Evolutionary conservation across 371 early-diverging fungal genomes (phyloP).

Genomic region (Mycotypha africana): DNA sequence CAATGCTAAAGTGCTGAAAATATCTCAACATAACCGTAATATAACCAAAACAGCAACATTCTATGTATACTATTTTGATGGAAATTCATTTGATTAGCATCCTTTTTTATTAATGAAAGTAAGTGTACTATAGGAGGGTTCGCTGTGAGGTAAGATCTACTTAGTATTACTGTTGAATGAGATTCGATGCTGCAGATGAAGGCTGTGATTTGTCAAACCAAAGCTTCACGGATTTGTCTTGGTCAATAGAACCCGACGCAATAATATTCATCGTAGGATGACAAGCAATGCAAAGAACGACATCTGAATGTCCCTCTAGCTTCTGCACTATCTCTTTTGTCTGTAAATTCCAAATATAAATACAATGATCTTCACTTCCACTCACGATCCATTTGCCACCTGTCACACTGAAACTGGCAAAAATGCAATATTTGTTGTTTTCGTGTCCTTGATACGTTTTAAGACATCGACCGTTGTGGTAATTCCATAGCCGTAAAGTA

Average conservation of each 20-base stretch:
- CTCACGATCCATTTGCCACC: slow-evolving; percentile 95
- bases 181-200: too few relatives aligned
- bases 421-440: slow-evolving; percentile 90
- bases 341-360: slow-evolving; percentile 97
- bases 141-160: too few relatives aligned
- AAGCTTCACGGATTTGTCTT: slow-evolving; percentile 86
- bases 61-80: too few relatives aligned
- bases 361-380: slow-evolving; percentile 88
- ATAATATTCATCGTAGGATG: slow-evolving; percentile 94
- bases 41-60: too few relatives aligned
- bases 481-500: slow-evolving; percentile 93
- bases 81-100: too few relatives aligned
- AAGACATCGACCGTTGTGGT: slow-evolving; percentile 87
- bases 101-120: too few relatives aligned
- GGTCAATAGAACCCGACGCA: slow-evolving; percentile 90
- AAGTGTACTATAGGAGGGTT: too few relatives aligned
- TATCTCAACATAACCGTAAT: too few relatives aligned
- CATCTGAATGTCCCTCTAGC: slow-evolving; percentile 89
- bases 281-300: slow-evolving; percentile 89
- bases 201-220: slow-evolving; percentile 66
- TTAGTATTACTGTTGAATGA: too few relatives aligned
- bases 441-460: slow-evolving; percentile 92
- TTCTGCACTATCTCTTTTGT: slow-evolving; percentile 90
- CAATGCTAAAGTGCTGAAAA: too few relatives aligned
- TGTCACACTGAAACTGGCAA: slow-evolving; percentile 89